These are phyloP conservation scores for Hexamita inflata DNA, from an alignment of 208 protist genomes.

Conservation along the genomic window DNA sequence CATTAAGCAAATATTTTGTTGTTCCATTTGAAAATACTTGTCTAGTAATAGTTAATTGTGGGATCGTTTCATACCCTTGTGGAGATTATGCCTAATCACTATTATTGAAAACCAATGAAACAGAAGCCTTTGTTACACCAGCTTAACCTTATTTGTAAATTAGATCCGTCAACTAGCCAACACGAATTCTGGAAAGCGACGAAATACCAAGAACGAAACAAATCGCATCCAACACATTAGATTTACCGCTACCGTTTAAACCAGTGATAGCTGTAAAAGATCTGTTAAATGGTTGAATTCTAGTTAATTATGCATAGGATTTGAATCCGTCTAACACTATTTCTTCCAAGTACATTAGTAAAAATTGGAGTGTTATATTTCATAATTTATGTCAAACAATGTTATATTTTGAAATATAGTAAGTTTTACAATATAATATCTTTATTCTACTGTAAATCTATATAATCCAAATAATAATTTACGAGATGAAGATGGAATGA, in stretches of 20 bases:
- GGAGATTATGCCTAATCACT: slow-evolving; percentile 72
- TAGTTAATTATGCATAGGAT: slow-evolving; percentile 88
- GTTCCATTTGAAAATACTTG: slow-evolving; percentile 55
- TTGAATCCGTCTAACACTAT: slow-evolving; percentile 99
- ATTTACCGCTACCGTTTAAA: slow-evolving; percentile 96
- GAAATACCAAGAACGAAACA: slow-evolving; percentile 99
- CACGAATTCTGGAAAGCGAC: slow-evolving; percentile 79
- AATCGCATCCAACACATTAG: slow-evolving; percentile 98
- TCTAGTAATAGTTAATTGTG: slow-evolving; percentile 87
- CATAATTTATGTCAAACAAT: too few species aligned
- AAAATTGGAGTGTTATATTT: too few species aligned
- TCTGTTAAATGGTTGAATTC: slow-evolving; percentile 78
- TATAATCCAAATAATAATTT: too few species aligned
- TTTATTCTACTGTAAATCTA: too few species aligned
- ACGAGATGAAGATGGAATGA: too few species aligned
- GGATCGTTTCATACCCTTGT: slow-evolving; percentile 80
- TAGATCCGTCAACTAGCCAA: slow-evolving; percentile 81
- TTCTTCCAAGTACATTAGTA: slow-evolving; percentile 95
- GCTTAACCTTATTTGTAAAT: slow-evolving; percentile 98
- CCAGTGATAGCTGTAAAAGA: slow-evolving; percentile 99
- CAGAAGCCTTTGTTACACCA: slow-evolving; percentile 90
- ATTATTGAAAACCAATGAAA: slow-evolving; percentile 97
- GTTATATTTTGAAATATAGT: too few species aligned
- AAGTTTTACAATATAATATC: too few species aligned
- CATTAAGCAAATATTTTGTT: slow-evolving; percentile 98